Conservation (phyloP, 331 rosid genomes). For the Cydonia oblonga region DNA sequence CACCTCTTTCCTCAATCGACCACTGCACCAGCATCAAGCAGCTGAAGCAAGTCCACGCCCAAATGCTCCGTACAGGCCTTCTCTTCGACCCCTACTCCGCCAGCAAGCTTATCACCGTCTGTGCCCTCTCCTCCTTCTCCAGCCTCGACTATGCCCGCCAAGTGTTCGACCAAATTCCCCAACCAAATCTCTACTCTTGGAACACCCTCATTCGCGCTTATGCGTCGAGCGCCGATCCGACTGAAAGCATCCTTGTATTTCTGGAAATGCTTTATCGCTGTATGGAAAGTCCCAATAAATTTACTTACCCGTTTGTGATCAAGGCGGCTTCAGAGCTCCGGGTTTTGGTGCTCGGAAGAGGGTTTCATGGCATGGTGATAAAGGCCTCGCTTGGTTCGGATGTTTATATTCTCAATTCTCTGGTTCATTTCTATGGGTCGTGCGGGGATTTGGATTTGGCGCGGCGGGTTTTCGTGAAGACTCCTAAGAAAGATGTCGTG, state of each 20-base stretch:
- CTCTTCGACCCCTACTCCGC: slow-evolving; percentile 35
- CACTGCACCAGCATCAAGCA: slow-evolving; percentile 28
- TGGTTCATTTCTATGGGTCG: slow-evolving; percentile 41
- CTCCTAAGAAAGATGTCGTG: slow-evolving; percentile 35
- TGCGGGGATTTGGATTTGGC: slow-evolving; percentile 41
- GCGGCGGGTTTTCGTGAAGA: slow-evolving; percentile 26
- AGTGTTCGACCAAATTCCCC: slow-evolving; percentile 44
- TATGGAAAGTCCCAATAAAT: slow-evolving; percentile 36
- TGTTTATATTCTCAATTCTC: slow-evolving; percentile 41
- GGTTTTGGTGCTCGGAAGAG: slow-evolving; percentile 31
- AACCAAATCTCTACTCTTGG: slow-evolving; percentile 58
- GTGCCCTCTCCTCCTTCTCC: slow-evolving; percentile 27
- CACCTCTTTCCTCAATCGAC: slow-evolving; percentile 10
- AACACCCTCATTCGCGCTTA: slow-evolving; percentile 50
- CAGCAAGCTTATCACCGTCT: slow-evolving; percentile 36
- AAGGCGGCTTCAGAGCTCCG: slow-evolving; percentile 53
- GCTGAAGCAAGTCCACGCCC: slow-evolving; percentile 49
- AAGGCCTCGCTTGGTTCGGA: slow-evolving; percentile 37
- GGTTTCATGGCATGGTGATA: slow-evolving; percentile 44
- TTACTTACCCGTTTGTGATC: slow-evolving; percentile 42
- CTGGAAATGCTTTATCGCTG: slow-evolving; percentile 28
- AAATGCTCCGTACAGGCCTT: slow-evolving; percentile 41
- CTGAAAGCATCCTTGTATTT: slow-evolving; percentile 23
- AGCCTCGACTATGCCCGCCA: slow-evolving; percentile 38
- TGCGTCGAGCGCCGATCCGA: slow-evolving; percentile 45